Conservation (phyloP, 345 rosid species). For the Chamaenerion angustifolium region DNA sequence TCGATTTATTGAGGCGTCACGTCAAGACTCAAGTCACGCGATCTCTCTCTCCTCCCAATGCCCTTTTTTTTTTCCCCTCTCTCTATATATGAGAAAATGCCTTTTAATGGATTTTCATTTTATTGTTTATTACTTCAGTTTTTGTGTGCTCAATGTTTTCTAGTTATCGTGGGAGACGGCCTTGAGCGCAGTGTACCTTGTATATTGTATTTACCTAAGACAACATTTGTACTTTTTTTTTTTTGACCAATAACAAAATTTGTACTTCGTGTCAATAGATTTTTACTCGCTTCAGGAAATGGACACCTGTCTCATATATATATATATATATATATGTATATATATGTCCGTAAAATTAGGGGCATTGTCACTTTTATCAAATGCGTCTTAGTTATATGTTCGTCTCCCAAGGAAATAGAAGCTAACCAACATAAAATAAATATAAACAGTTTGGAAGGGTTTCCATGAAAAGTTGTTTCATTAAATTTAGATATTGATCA, state of each 20-base stretch:
- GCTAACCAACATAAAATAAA: too few species aligned
- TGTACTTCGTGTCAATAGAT: not conserved
- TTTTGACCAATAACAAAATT: too few species aligned
- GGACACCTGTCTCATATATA: slow-evolving; percentile 2
- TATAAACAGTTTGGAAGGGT: too few species aligned
- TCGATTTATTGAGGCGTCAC: not conserved
- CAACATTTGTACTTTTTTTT: too few species aligned
- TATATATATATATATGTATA: not conserved
- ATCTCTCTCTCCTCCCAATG: not conserved
- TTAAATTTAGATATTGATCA: not conserved
- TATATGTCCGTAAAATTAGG: not conserved
- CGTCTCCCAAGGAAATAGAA: too few species aligned
- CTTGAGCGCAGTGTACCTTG: slow-evolving; percentile 8
- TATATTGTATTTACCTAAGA: not conserved
- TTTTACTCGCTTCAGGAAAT: not conserved
- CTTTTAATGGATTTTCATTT: not conserved
- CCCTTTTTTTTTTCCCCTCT: too few species aligned
- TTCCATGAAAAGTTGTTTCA: too few species aligned
- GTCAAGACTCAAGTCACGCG: not conserved
- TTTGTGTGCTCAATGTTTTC: not conserved
- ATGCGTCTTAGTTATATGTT: not conserved
- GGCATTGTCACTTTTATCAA: not conserved
- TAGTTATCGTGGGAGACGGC: slow-evolving; percentile 2
- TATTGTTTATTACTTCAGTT: not conserved
- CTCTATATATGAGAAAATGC: too few species aligned